Conservation (phyloP, 2,329 filamentous ascomycete genomes). For the Apiospora sp. region DNA sequence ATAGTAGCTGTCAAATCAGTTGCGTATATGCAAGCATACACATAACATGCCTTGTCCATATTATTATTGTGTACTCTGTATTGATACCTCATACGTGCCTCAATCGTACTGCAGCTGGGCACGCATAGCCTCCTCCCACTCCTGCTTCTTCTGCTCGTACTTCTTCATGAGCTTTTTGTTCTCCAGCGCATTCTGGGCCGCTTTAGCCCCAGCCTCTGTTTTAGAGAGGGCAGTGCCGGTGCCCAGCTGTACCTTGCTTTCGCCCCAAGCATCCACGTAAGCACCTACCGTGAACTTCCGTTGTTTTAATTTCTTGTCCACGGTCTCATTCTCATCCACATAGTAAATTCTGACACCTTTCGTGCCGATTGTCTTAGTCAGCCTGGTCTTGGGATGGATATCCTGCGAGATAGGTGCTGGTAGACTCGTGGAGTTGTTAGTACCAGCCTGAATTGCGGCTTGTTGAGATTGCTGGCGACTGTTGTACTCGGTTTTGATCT, state of each 20-base stretch:
- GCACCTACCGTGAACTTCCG: constrained; percentile 69
- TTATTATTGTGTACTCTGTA: not conserved
- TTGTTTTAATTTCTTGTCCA: constrained; percentile 60
- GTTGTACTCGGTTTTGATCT: constrained; percentile 54
- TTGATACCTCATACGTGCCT: not conserved
- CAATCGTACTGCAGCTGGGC: constrained; percentile 24
- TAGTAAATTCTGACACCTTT: constrained; percentile 69
- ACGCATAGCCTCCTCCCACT: constrained; percentile 45
- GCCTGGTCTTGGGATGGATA: constrained; percentile 56
- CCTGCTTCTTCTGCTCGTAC: constrained; percentile 57
- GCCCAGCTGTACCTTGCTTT: constrained; percentile 67
- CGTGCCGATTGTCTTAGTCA: constrained; percentile 61
- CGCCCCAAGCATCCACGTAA: constrained; percentile 74
- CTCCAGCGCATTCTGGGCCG: constrained; percentile 68
- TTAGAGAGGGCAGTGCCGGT: constrained; percentile 71
- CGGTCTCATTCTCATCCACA: constrained; percentile 60
- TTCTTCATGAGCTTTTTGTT: constrained; percentile 70
- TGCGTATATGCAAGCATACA: not conserved
- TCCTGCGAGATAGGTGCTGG: constrained; percentile 26
- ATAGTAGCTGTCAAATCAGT: not conserved
- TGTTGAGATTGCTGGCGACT: constrained; percentile 26
- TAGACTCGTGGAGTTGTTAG: constrained; percentile 1
- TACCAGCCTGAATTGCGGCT: constrained; percentile 32
- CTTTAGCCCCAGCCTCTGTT: constrained; percentile 72
- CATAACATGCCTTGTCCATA: no score